Conservation (phyloP, 2,329 filamentous ascomycete species). For the Ophiostoma montium region DNA sequence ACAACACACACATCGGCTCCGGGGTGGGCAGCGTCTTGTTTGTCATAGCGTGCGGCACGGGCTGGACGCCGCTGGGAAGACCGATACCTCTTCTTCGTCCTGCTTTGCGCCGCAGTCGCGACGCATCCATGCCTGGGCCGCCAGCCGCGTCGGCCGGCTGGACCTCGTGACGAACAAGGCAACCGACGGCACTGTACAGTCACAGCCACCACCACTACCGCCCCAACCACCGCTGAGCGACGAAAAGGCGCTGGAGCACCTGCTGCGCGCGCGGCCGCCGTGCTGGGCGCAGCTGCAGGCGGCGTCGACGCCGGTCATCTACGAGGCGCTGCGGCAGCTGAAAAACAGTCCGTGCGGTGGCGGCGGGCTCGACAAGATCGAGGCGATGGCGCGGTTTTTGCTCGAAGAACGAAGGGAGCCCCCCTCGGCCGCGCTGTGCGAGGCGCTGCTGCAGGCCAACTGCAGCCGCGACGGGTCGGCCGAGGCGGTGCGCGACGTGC, state of each 20-base stretch:
- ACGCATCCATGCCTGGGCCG: not conserved
- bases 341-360: constrained; percentile 21
- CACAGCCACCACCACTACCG: not conserved
- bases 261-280: constrained; percentile 8
- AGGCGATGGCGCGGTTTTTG: constrained; percentile 41
- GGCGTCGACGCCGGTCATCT: constrained; percentile 11
- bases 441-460: constrained; percentile 61
- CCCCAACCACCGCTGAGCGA: not conserved
- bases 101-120: not conserved
- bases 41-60: not conserved
- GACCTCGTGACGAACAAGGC: not conserved
- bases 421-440: constrained; percentile 50
- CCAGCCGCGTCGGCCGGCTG: constrained; percentile 6
- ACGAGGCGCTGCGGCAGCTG: constrained; percentile 28
- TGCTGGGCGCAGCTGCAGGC: constrained; percentile 8
- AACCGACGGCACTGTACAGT: not conserved
- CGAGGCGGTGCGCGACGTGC: constrained; percentile 43
- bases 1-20: not conserved
- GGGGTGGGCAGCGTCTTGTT: not conserved
- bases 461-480: constrained; percentile 53
- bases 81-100: too few relatives aligned
- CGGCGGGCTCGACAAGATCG: constrained; percentile 24
- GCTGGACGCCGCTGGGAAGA: too few relatives aligned
- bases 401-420: constrained; percentile 38
- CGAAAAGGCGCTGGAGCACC: not conserved